Base-by-base conservation (phyloP, 2,329 filamentous ascomycete species). In the Hymenoscyphus salicellus region DNA sequence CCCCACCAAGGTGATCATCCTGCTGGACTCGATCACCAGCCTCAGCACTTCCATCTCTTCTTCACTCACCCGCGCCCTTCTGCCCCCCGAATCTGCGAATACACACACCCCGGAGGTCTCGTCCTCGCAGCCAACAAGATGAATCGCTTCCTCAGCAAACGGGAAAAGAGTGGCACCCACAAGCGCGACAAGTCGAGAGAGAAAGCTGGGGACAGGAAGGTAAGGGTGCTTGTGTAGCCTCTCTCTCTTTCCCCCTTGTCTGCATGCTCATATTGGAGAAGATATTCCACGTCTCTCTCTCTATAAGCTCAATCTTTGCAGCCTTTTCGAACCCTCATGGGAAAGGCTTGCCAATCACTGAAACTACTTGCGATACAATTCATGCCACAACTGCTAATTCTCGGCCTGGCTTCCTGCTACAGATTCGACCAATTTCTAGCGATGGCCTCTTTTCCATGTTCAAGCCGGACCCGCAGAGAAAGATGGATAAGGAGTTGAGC, bases 131-230 rank as follows among this genome's bases (percentile, higher is more conserved):
- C 33, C 46, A n/a, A 8, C 61, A 79, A 78, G 73, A 78, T 83
- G 68, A 87, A 85, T 74, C 87, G 89, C 72, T 88, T 92, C 75
- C 85, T 91, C 66, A 90, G 86, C 76, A 82, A 89, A 70, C 85
- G 89, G 70, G 89, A 91, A 72, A 92, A 85, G 78, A 82, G 81
- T 75, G 81, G 79, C 65, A 70, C 75, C 43, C 83, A 86, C 69
- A 80, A 79, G 64, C 82, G 84, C 65, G 82, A 80, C 72, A 86
- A 83, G 71, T 86, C 84, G 57, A 80, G 81, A 23, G 83, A 86
- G 63, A 80, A 83, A 28, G 76, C 78, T 28, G 46, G 57, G 17
- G 71, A 73, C 14, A 80, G 80, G 67, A 86, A 84, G 80, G 84
- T 85, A 77, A 65, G 43, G 43, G 59, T 70, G 30, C 55, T 60